Percentiles rank a stretch among this genome's conserved stretches.
Conservation (phyloP, 495 filamentous ascomycete genomes). For the Daldinia bambusicola region DNA sequence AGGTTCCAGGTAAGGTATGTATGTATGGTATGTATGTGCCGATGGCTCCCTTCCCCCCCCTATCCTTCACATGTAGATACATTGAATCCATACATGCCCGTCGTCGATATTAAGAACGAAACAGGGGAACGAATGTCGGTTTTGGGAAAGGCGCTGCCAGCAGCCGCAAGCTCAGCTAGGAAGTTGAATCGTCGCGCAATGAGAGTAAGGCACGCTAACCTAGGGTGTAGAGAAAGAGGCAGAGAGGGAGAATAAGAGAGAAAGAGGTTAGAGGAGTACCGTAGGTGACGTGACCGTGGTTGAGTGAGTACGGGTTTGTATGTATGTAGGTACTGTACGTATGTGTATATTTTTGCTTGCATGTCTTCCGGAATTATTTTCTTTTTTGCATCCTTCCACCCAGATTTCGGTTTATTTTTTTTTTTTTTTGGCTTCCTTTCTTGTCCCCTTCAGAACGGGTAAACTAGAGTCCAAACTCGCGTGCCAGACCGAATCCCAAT, state of each 20-base stretch:
- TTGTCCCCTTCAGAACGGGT: slow-evolving; percentile 3
- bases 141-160: slow-evolving; percentile 27
- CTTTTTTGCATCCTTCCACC: slow-evolving; percentile 33
- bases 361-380: slow-evolving; percentile 1
- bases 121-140: slow-evolving; percentile 4
- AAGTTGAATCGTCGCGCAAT: no score
- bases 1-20: no score
- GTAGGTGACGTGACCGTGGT: slow-evolving; percentile 12
- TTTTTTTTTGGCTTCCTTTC: neutral
- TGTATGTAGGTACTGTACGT: slow-evolving; percentile 17
- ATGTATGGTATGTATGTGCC: slow-evolving; percentile 20
- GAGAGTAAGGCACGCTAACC: no score
- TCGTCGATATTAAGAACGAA: neutral
- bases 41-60: slow-evolving; percentile 9
- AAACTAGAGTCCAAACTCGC: neutral
- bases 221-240: no score
- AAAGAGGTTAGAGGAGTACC: neutral
- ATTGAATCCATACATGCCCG: neutral
- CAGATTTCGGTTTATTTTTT: slow-evolving; percentile 10
- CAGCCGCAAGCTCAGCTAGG: slow-evolving; percentile 9
- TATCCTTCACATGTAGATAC: slow-evolving; percentile 10
- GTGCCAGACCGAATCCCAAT: slow-evolving; percentile 23
- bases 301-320: slow-evolving; percentile 4
- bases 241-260: no score
- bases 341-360: neutral